Base-by-base conservation (phyloP, 2,329 filamentous ascomycete species). In the Trichoderma sp. region DNA sequence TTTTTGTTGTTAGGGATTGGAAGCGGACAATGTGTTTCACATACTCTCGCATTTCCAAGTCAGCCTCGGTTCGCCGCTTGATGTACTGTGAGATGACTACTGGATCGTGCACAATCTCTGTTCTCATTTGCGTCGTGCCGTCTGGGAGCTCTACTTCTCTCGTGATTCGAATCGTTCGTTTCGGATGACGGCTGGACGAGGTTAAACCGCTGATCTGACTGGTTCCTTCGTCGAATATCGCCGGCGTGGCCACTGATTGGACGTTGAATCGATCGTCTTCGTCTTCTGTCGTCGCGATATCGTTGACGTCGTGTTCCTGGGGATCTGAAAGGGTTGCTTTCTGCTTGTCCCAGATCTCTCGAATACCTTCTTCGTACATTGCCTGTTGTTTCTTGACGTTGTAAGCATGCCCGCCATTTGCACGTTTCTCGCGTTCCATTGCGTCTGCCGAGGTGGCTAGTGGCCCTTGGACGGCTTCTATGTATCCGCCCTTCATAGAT, bases 401-500 rank as follows among this genome's bases (percentile, higher is more conserved):
- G 83, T 99, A 99, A 74, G 93, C 94, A 80, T 99, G 96, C 0
- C 96, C 96, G 67, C 94, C 94, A 72, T 96, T 95, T 18, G 92
- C 92, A 76, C 94, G 92, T 72, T 96, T 89, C 77, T 94, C 93
- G 71, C 94, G 91, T 75, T 93, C 91, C 70, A 94, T 92, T 75
- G 93, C 94, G 78, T 97, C 93, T 24, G 93, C 94, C 11, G 88
- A 89, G 3, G 88, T 90, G 8, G 88, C 86, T 49, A 87, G 80
- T 3, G 88, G 87, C 2, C 88, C 88, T 68, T 88, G 87, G 30
- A 96, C 87, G 24, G 94, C 91, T 76, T 94, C 93, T 79, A 97
- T 87, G 70, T 89, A 99, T 0, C 96, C 96, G 71, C 96, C 96
- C 80, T 99, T 99, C 96, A 99, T 99, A 1, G 93, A 97, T 0